These are phyloP conservation scores for Neonectria punicea DNA, from an alignment of 2,329 filamentous ascomycete species.

Conservation along the genomic window DNA sequence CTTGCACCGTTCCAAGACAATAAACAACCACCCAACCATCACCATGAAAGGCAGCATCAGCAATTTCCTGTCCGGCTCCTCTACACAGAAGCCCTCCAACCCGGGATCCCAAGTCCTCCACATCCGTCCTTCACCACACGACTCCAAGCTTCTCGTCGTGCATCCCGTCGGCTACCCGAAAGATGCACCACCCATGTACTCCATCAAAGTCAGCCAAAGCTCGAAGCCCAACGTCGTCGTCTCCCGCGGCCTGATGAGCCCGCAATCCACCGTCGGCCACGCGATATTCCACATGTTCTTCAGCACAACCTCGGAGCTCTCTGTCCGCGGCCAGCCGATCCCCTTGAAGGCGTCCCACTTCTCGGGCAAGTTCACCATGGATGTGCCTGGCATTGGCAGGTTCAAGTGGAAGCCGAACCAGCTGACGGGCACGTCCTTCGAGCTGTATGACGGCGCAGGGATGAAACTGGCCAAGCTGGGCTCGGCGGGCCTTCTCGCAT, in stretches of 20 bases:
- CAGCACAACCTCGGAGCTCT: conserved; percentile 30
- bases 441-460: conserved; percentile 32
- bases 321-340: conserved; percentile 34
- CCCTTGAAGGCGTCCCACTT: conserved; percentile 29
- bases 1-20: too few relatives aligned
- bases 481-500: conserved; percentile 14
- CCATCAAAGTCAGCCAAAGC: conserved; percentile 23
- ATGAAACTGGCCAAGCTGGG: conserved; percentile 37
- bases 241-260: conserved; percentile 28
- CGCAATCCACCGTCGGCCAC: conserved; percentile 30
- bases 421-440: conserved; percentile 25
- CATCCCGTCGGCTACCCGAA: conserved; percentile 25
- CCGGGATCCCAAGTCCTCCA: conserved; percentile 23
- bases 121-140: conserved; percentile 20
- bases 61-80: conserved; percentile 26
- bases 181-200: conserved; percentile 34
- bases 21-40: neutral
- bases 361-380: conserved; percentile 32
- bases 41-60: conserved; percentile 28
- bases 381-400: conserved; percentile 31
- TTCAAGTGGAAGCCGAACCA: conserved; percentile 44
- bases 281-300: conserved; percentile 33
- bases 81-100: conserved; percentile 20
- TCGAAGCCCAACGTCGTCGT: conserved; percentile 29
- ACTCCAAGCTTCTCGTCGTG: conserved; percentile 24